Evolutionary conservation across 1,139 yeast genomes (phyloP), one percentile per base, ranked within the genome.

Genomic region (Casaregolazyma suthepensis): DNA sequence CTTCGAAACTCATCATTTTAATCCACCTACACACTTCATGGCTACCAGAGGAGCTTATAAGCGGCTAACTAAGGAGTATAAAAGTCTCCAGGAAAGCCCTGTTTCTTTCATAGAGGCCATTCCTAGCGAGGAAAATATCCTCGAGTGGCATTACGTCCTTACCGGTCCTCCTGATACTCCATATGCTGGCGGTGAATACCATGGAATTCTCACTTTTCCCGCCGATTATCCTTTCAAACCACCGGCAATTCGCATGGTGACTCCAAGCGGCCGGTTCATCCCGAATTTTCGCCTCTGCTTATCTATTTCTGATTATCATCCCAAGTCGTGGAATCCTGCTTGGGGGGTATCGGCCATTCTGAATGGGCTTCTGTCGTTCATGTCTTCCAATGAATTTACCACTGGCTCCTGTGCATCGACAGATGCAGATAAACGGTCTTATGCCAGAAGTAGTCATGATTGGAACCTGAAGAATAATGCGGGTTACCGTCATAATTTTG

Each of bases 281-380:
- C 80, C 89, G 52, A 86, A 87, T 66, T 81, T 89, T 6, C 75
- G 96, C 48, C 76, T 91, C 48, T 91, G 98, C 71, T 74, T 91
- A 50, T 83, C 90, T 45, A 90, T 91, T 83, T 84, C 93, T 63
- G 97, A 91, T 67, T 90, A 82, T 69, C 98, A 91, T 63, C 97
- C 96, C 7, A 93, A 88, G 67, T 75, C 87, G 0, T 90, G 97
- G 97, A 89, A 90, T 68, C 96, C 97, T 1, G 89, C 95, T 3
- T 90, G 97, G 97, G 83, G 89, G 53, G 96, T 90, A 19, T 76
- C 88, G 26, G 88, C 96, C 0, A 90, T 90, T 20, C 75, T 90
- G 61, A 87, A 84, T 6, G 97, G 97, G 0, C 72, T 90, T 49
- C 73, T 90, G 60, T 86, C 96, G 65, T 90, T 90, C 64, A 90